Evolutionary conservation across 31 red algal genomes (phyloP), one percentile per base, ranked within the genome.

Genomic region (Asparagopsis taxiformis): DNA sequence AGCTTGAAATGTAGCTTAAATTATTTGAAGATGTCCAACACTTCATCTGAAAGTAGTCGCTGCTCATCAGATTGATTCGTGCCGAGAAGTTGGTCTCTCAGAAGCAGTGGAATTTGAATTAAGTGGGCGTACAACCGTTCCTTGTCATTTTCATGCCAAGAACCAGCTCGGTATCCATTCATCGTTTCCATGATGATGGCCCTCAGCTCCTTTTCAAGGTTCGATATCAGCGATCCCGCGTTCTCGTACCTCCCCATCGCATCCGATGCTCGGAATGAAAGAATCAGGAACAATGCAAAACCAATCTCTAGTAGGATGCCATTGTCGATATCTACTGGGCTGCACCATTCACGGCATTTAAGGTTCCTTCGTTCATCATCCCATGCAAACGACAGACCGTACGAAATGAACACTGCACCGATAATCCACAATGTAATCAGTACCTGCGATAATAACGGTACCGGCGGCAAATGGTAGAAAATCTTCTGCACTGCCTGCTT

Each of bases 341-440:
- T n/a, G n/a, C n/a, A n/a, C n/a, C n/a, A 64, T 11, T 21, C 30
- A 21, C 21, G 24, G 0, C 59, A 64, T 11, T n/a, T n/a, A n/a
- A n/a, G n/a, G n/a, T n/a, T n/a, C n/a, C n/a, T n/a, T n/a, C n/a
- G n/a, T n/a, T n/a, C n/a, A n/a, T n/a, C n/a, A n/a, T n/a, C n/a
- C n/a, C n/a, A n/a, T n/a, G n/a, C n/a, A n/a, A n/a, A n/a, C n/a
- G n/a, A n/a, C n/a, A n/a, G n/a, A n/a, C n/a, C n/a, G 39, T 61
- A 81, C 17, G 62, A 81, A 0, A 37, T n/a, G 33, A 60, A 52
- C 13, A 68, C 53, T 29, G 77, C 77, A 11, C 55, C n/a, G n/a
- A 60, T 54, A 21, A 51, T 51, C 77, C 77, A 81, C 15, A 58
- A 20, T 28, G 51, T 49, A 11, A 53, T 19, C 10, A 59, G 11